Evolutionary conservation across 228 moss, liverwort and hornwort genomes (phyloP), one percentile per base, ranked within the genome.

Genomic region (Sphagnum fallax): DNA sequence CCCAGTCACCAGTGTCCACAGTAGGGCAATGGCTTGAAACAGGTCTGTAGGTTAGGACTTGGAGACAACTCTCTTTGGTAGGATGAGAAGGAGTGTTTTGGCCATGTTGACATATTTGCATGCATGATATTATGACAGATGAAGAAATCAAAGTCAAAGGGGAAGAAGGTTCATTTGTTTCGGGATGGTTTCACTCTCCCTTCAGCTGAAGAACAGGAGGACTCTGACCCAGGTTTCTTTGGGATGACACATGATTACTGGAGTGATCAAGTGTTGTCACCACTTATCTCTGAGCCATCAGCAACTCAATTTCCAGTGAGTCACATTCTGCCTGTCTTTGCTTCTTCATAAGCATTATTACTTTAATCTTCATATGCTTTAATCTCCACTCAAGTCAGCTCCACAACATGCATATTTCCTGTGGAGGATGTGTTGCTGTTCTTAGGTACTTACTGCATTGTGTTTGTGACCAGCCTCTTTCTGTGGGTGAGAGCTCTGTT

Each of bases 121-220:
- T 32, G 32, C 32, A 32, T 32, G 32, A 32, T 32, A 1, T 32
- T 32, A 82, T 53, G 75, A 75, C 86, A 86, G 86, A 71, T 69
- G 66, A 86, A 82, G 82, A 86, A 86, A 69, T 75, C 61, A 14
- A 86, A 86, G 55, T 52, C 75, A 48, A 86, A 86, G 77, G 82
- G 77, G 66, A 82, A 73, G 79, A 86, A 82, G 71, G 47, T 82
- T 58, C 82, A 86, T 75, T 61, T 82, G 16, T 80, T 86, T 64
- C 80, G 71, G 66, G 86, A 86, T 82, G 86, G 86, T 69, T 82
- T 82, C 18, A 86, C 80, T 69, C 85, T 79, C 64, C 86, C 86
- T 57, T 75, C 82, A 63, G 73, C 73, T 53, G 71, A 65, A 60
- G 79, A 75, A 75, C 79, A 68, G 63, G 69, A 71, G 68, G 86